Base-by-base conservation (phyloP, 345 rosid species). In the Turritis glabra region DNA sequence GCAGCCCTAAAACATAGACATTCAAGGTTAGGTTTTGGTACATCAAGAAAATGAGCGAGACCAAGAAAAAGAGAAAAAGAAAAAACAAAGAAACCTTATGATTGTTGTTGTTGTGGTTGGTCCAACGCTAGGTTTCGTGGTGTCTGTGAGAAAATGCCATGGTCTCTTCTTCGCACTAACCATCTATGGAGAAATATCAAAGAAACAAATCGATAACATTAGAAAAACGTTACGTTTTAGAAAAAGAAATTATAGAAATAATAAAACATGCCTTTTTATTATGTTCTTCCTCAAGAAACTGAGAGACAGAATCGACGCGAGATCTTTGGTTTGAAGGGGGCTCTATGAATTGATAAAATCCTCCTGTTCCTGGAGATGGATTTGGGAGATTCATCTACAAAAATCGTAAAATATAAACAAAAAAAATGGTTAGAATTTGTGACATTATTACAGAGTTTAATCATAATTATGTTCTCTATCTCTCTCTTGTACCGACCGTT, bases 291-390 rank as follows among this genome's bases (percentile, higher is more conserved):
- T 84, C 78, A 2, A 77, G 77, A 77, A 66, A 64, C n/a, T 54
- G 7, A 78, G 80, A 59, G 72, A 73, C 17, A 71, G 41, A 23
- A 25, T 67, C 60, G n/a, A 57, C 57, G 73, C 64, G 44, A 11
- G 79, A 73, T 64, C 68, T 86, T 84, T 89, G 96, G 91, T 73
- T 83, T 84, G 90, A 84, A 89, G 90, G 95, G 89, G 85, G 92
- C 95, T 89, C 95, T 77, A 77, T 63, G 56, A 65, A 73, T 26
- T 74, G 75, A 74, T 65, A 76, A 57, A 69, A 51, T 63, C 77
- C 76, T 66, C 80, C 71, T 22, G 77, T 11, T 60, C 73, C 33
- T 53, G 77, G 35, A 26, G 47, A 22, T 44, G 67, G 67, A 67
- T 78, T 64, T 22, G 79, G 15, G 19, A 73, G 56, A 77, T 81